Conservation (phyloP, 2,329 filamentous ascomycete genomes). For the Zasmidium angulare region DNA sequence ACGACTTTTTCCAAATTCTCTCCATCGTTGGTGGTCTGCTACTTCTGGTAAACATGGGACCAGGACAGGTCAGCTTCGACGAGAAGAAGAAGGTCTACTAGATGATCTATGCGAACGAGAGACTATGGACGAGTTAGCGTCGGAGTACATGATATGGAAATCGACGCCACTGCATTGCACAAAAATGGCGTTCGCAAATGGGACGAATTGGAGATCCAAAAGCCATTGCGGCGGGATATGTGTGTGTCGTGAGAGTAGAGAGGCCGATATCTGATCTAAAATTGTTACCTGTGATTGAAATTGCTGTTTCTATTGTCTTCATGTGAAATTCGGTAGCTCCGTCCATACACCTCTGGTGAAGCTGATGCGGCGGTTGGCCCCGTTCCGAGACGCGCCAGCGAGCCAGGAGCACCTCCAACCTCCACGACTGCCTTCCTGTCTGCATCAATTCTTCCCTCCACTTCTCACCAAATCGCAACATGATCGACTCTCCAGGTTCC, state of each 20-base stretch:
- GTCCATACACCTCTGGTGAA: neutral
- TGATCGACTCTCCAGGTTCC: conserved; percentile 58
- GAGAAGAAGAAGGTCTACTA: conserved; percentile 99
- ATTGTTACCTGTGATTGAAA: neutral
- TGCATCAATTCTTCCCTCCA: neutral
- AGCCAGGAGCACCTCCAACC: neutral
- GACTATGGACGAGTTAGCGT: neutral
- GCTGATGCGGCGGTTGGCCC: neutral
- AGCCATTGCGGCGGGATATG: neutral
- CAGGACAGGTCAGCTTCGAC: conserved; percentile 95
- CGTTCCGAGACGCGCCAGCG: neutral
- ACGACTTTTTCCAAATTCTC: conserved; percentile 99
- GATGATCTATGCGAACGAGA: conserved; percentile 9
- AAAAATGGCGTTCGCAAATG: neutral
- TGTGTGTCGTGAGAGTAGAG: neutral
- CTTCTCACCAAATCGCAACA: neutral
- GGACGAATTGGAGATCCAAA: neutral
- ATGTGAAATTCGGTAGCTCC: neutral
- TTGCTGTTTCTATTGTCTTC: neutral
- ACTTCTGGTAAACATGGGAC: conserved; percentile 96
- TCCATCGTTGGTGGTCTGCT: conserved; percentile 97
- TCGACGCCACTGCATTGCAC: neutral
- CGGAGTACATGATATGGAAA: conserved; percentile 3
- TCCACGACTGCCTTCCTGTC: neutral
- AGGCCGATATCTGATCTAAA: neutral